Evolutionary conservation across 371 early-diverging fungal genomes (phyloP).

Genomic region (Thermomucor indicae-seudaticae): DNA sequence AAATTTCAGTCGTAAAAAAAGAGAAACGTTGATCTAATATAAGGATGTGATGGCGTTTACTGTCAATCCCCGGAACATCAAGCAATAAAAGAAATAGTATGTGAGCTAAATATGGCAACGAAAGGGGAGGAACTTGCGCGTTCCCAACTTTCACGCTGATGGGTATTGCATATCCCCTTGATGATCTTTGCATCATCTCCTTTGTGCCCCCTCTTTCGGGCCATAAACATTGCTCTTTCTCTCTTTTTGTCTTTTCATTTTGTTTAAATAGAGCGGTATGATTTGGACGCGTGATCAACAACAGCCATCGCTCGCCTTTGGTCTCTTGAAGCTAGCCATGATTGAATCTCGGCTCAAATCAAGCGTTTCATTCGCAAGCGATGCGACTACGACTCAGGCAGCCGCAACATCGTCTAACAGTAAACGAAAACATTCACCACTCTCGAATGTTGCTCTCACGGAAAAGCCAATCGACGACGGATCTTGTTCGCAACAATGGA

Average conservation of each 20-base stretch:
- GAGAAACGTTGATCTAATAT: no score
- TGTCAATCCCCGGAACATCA: no score
- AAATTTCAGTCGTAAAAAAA: no score
- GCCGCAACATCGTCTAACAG: no score
- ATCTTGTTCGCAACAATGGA: no score
- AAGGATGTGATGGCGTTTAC: no score
- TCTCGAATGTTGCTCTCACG: not conserved
- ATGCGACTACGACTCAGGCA: conserved; percentile 1
- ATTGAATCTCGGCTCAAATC: conserved; percentile 5
- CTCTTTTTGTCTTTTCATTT: not conserved
- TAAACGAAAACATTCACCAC: not conserved
- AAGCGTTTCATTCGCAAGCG: conserved; percentile 6
- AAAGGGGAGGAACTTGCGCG: no score
- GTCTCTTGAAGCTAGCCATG: conserved; percentile 6
- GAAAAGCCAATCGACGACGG: not conserved
- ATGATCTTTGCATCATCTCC: not conserved
- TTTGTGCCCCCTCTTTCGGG: not conserved
- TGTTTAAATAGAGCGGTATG: conserved; percentile 1
- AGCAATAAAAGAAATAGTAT: no score
- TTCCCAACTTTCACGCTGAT: no score
- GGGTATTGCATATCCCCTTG: not conserved
- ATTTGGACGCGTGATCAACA: not conserved
- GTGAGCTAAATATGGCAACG: no score
- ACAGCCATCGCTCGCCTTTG: conserved; percentile 5
- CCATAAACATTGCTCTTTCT: not conserved